Percentiles rank a stretch among this genome's conserved stretches.
Conservation (phyloP, 1,284 basidiomycete genomes). For the Ceratobasidium theobromae region DNA sequence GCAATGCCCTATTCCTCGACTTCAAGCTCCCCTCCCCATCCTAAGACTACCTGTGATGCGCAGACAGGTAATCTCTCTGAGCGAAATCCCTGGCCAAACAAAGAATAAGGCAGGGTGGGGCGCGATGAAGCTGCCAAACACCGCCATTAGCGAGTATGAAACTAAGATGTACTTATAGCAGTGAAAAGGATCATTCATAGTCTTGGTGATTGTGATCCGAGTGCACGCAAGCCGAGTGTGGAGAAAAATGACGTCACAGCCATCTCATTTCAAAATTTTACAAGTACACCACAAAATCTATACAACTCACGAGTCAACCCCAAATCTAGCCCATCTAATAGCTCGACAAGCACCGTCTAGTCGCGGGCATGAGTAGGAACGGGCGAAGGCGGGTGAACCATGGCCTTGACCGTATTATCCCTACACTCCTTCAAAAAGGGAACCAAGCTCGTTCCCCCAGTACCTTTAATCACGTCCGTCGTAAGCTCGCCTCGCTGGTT, state of each 20-base stretch:
- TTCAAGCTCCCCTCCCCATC: constrained; percentile 13
- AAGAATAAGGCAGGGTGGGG: constrained; percentile 29
- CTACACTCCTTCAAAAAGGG: constrained; percentile 79
- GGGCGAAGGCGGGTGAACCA: constrained; percentile 40
- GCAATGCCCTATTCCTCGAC: constrained; percentile 12
- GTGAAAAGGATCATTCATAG: not conserved
- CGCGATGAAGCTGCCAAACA: constrained; percentile 20
- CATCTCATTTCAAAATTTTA: not conserved
- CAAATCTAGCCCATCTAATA: not conserved
- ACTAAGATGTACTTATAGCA: not conserved
- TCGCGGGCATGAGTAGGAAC: not conserved
- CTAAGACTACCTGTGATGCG: constrained; percentile 8
- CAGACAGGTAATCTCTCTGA: constrained; percentile 18
- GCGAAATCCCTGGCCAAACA: constrained; percentile 29
- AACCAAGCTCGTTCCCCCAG: constrained; percentile 83
- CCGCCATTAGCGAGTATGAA: constrained; percentile 1
- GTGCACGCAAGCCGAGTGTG: no score
- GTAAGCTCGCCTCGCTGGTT: constrained; percentile 45
- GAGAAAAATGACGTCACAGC: not conserved
- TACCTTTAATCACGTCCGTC: constrained; percentile 67
- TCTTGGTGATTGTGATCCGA: no score
- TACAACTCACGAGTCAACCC: not conserved
- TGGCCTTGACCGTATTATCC: constrained; percentile 72
- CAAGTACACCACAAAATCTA: no score
- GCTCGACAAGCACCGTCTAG: not conserved